Evolutionary conservation across 2,329 filamentous ascomycete species (phyloP).

Genomic region (Raffaelea albimanens): DNA sequence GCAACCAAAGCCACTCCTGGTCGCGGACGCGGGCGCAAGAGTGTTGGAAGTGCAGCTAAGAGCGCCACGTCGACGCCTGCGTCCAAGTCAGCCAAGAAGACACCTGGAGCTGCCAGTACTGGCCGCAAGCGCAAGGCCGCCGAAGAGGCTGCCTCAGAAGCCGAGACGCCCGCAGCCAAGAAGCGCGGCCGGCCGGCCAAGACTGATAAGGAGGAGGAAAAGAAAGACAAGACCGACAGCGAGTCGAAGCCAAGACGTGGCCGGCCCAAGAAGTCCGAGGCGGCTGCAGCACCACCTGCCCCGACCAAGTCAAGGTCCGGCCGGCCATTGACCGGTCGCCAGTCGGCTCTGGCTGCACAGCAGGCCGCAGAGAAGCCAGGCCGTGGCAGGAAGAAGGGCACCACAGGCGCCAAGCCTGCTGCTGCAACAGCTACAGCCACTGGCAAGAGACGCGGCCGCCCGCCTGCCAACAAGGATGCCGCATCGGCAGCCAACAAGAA

Average conservation of each 20-base stretch:
- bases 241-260: background rate
- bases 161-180: background rate
- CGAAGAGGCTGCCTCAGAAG: constrained; percentile 9
- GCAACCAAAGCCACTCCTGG: background rate
- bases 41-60: too few species aligned
- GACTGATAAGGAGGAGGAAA: background rate
- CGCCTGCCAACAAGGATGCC: background rate
- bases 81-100: background rate
- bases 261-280: too few species aligned
- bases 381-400: background rate
- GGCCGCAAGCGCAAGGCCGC: constrained; percentile 17
- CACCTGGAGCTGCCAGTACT: background rate
- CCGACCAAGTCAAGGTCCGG: background rate
- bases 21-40: too few species aligned
- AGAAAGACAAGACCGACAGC: background rate
- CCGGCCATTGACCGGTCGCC: constrained; percentile 6
- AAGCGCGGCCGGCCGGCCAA: background rate
- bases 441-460: background rate
- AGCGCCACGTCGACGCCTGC: constrained; percentile 3
- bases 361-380: constrained; percentile 1
- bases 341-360: constrained; percentile 5
- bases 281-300: background rate
- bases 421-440: background rate
- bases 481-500: background rate
- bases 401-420: background rate